Percentiles rank a stretch among this genome's conserved stretches.
phyloP scores from a whole-genome alignment of 306 rosid genomes.

The Oxytropis ochrocephala region DNA sequence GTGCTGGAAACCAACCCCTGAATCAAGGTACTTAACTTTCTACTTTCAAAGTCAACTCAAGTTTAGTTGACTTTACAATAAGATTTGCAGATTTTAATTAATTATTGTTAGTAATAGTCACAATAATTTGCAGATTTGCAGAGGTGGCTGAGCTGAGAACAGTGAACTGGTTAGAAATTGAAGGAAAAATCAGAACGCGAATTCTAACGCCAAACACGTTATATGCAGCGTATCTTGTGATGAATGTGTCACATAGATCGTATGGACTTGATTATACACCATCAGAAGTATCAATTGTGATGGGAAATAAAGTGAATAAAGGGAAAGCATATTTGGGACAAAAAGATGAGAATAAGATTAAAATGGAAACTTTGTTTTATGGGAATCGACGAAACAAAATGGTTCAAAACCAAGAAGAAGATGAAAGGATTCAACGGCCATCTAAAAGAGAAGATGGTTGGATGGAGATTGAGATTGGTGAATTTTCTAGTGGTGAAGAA shows the following conservation, averaged over 20 bases:
- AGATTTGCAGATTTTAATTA: neutral
- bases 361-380: conserved; percentile 33
- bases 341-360: conserved; percentile 14
- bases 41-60: neutral
- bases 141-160: conserved; percentile 49
- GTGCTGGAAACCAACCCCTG: conserved; percentile 41
- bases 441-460: conserved; percentile 47
- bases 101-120: neutral
- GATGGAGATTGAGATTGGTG: conserved; percentile 67
- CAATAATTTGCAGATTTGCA: conserved; percentile 31
- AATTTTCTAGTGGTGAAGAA: conserved; percentile 37
- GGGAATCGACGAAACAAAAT: conserved; percentile 21
- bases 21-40: conserved; percentile 37
- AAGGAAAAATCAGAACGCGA: conserved; percentile 36
- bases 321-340: conserved; percentile 23
- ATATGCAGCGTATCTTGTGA: conserved; percentile 47
- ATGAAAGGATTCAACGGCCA: neutral
- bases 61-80: neutral
- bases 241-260: conserved; percentile 35
- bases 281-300: conserved; percentile 23
- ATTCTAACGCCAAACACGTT: conserved; percentile 36
- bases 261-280: conserved; percentile 45
- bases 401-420: neutral
- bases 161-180: conserved; percentile 48
- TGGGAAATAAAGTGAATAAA: conserved; percentile 19